These are phyloP conservation scores for Russula vinacea DNA, from an alignment of 768 basidiomycete genomes.

Conservation along the genomic window DNA sequence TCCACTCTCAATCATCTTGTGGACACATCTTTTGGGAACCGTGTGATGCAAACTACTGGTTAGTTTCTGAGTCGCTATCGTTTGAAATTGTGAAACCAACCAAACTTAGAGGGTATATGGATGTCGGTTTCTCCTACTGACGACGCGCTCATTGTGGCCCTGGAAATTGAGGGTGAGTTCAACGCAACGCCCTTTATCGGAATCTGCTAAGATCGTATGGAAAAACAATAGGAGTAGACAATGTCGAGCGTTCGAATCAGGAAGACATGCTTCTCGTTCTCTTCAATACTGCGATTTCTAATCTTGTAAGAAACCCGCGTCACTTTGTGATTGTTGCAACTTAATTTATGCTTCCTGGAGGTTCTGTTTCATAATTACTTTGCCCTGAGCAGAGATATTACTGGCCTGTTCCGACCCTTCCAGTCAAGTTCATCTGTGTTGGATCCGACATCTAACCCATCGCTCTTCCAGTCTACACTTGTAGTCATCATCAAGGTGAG, in stretches of 20 bases:
- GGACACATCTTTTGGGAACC: constrained; percentile 64
- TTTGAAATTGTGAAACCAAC: neutral
- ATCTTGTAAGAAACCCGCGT: constrained; percentile 41
- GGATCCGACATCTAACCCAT: constrained; percentile 57
- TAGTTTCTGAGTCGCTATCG: neutral
- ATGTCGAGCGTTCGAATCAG: constrained; percentile 61
- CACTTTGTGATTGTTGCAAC: neutral
- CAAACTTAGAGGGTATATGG: constrained; percentile 53
- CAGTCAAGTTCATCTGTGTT: constrained; percentile 56
- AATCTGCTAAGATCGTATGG: too few relatives aligned
- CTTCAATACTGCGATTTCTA: constrained; percentile 65
- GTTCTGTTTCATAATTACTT: constrained; percentile 67
- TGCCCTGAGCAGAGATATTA: constrained; percentile 57
- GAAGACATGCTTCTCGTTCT: constrained; percentile 62
- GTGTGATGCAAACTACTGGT: constrained; percentile 60
- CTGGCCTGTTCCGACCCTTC: constrained; percentile 60
- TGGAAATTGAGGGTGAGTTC: constrained; percentile 58
- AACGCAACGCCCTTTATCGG: neutral
- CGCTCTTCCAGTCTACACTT: constrained; percentile 56
- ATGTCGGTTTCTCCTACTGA: constrained; percentile 64
- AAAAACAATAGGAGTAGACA: constrained; percentile 50
- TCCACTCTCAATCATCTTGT: constrained; percentile 58
- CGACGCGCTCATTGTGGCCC: constrained; percentile 52
- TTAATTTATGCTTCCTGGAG: constrained; percentile 34
- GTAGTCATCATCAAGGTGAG: constrained; percentile 64